Conservation (phyloP, 768 basidiomycete genomes). For the Lactifluus pinguis region DNA sequence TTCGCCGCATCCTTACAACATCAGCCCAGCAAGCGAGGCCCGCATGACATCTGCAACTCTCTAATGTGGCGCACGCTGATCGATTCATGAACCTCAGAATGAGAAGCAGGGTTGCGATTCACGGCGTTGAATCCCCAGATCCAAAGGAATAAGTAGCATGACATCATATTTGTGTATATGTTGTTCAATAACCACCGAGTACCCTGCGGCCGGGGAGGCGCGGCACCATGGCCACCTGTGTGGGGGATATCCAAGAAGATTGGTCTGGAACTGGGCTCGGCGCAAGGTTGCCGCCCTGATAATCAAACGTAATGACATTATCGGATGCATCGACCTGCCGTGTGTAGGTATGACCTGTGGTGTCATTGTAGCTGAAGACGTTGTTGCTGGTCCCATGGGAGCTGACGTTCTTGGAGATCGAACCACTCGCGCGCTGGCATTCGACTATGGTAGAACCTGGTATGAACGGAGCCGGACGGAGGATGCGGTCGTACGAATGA, state of each 20-base stretch:
- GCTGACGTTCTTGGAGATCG: conserved; percentile 38
- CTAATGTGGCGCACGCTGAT: not conserved
- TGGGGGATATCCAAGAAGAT: not conserved
- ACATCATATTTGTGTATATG: not conserved
- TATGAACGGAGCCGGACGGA: conserved; percentile 51
- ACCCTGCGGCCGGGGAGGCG: conserved; percentile 32
- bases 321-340: conserved; percentile 52
- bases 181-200: not conserved
- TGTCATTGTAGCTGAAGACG: not conserved
- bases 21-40: conserved; percentile 16
- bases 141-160: conserved; percentile 15
- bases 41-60: not conserved
- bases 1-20: conserved; percentile 27
- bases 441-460: conserved; percentile 48
- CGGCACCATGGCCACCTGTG: conserved; percentile 16
- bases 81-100: not conserved
- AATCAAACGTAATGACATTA: conserved; percentile 53
- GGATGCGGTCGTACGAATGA: conserved; percentile 56
- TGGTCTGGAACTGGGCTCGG: conserved; percentile 11
- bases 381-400: conserved; percentile 29
- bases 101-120: not conserved
- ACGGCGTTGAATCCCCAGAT: not conserved
- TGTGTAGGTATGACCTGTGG: conserved; percentile 49
- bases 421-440: conserved; percentile 50
- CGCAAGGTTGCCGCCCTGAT: conserved; percentile 43